Evolutionary conservation across 441 rosid genomes (phyloP).

Genomic region (Adansonia rubrostipa): DNA sequence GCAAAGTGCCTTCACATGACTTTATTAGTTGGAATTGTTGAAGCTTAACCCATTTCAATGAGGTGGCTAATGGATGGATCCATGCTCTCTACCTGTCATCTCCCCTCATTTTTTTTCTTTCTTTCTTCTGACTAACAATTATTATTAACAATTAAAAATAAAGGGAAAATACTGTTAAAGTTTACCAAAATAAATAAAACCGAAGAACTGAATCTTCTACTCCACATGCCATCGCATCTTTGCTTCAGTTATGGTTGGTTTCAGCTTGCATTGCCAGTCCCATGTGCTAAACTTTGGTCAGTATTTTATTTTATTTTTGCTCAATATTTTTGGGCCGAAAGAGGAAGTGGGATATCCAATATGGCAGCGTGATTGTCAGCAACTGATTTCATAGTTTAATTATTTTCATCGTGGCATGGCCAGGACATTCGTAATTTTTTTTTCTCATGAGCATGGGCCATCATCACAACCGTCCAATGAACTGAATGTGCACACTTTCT

Average conservation of each 20-base stretch:
- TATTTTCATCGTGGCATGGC: constrained; percentile 8
- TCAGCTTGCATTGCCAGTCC: constrained; percentile 34
- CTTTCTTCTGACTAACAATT: no score
- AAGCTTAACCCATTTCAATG: no score
- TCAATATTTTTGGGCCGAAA: not conserved
- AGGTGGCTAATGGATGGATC: no score
- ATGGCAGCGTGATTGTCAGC: constrained; percentile 47
- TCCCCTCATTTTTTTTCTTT: no score
- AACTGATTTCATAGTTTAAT: constrained; percentile 23
- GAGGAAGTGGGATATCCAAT: constrained; percentile 22
- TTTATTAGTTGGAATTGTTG: no score
- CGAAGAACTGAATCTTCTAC: constrained; percentile 32
- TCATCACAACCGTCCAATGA: constrained; percentile 25
- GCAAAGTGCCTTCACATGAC: no score
- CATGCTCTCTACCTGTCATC: no score
- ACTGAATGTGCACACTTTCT: not conserved
- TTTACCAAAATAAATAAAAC: constrained; percentile 3
- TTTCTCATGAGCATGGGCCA: not conserved
- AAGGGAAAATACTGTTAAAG: no score
- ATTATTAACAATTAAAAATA: no score
- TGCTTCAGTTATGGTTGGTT: constrained; percentile 22
- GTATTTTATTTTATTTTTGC: not conserved
- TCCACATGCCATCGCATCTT: constrained; percentile 33
- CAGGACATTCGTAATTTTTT: no score
- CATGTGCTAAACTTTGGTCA: constrained; percentile 44